Percentiles rank a stretch among this genome's conserved stretches.
phyloP scores from a whole-genome alignment of 2,329 filamentous ascomycete species.

The Cladosporium velox region DNA sequence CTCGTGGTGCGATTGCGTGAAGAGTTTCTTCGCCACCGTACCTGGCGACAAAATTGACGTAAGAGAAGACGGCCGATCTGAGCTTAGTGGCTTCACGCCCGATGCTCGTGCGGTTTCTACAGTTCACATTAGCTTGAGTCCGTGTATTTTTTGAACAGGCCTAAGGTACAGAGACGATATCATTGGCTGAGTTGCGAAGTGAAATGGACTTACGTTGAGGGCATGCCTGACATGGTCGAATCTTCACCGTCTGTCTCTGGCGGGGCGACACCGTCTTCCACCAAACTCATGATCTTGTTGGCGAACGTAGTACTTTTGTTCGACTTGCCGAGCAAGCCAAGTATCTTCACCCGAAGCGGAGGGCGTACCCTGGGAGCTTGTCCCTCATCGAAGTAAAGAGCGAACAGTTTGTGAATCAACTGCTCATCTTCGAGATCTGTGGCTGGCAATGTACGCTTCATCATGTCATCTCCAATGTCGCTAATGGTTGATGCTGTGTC shows the following conservation, averaged over 20 bases:
- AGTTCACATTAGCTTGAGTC: not conserved
- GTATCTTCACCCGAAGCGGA: slow-evolving; percentile 74
- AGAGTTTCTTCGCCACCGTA: slow-evolving; percentile 66
- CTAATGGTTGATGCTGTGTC: slow-evolving; percentile 80
- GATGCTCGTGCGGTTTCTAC: slow-evolving; percentile 46
- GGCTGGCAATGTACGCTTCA: slow-evolving; percentile 72
- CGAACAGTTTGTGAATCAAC: slow-evolving; percentile 67
- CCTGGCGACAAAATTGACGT: slow-evolving; percentile 82
- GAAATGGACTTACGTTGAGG: slow-evolving; percentile 22
- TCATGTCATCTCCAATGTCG: slow-evolving; percentile 81
- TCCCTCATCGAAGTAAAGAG: slow-evolving; percentile 65
- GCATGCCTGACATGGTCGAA: slow-evolving; percentile 34
- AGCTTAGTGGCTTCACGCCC: slow-evolving; percentile 78
- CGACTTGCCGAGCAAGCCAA: slow-evolving; percentile 76
- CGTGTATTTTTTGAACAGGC: not conserved
- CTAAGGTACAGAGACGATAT: not conserved
- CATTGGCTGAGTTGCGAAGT: too few relatives aligned
- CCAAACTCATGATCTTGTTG: slow-evolving; percentile 66
- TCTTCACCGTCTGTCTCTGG: slow-evolving; percentile 34
- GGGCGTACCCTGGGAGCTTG: slow-evolving; percentile 57
- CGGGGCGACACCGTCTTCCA: slow-evolving; percentile 64
- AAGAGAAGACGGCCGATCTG: slow-evolving; percentile 78
- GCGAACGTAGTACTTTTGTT: slow-evolving; percentile 70
- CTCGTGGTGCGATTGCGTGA: slow-evolving; percentile 63
- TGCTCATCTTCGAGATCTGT: slow-evolving; percentile 70